A percentile compares a stretch with the other conserved stretches of the same genome.
phyloP scores from a whole-genome alignment of 352 stramenopile species.

The Phytophthora fragariaefolia region DNA sequence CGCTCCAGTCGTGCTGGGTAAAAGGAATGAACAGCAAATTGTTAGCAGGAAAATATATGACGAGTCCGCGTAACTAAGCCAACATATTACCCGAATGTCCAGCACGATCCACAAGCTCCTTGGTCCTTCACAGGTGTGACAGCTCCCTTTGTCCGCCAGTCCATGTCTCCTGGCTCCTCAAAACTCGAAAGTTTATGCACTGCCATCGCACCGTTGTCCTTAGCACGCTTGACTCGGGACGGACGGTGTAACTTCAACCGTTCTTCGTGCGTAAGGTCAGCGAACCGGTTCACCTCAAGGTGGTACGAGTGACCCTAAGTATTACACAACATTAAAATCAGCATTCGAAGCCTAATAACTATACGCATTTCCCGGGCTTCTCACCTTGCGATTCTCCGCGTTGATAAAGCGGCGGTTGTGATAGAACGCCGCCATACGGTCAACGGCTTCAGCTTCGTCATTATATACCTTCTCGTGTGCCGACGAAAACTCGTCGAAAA shows the following conservation, averaged over 20 bases:
- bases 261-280: conserved; percentile 82
- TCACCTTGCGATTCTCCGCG: conserved; percentile 80
- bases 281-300: conserved; percentile 84
- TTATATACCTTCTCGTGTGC: conserved; percentile 69
- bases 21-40: background rate
- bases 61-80: background rate
- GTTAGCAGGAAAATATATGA: background rate
- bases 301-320: conserved; percentile 75
- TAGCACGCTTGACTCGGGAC: conserved; percentile 52
- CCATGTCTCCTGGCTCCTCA: conserved; percentile 66
- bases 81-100: conserved; percentile 83
- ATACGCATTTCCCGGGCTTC: background rate
- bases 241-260: conserved; percentile 54
- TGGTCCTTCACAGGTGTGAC: conserved; percentile 93
- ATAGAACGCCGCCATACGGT: conserved; percentile 76
- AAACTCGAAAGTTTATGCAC: conserved; percentile 52
- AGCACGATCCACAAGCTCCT: conserved; percentile 92
- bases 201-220: conserved; percentile 65
- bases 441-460: conserved; percentile 46
- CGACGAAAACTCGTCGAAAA: conserved; percentile 76
- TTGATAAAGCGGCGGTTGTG: conserved; percentile 90
- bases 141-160: conserved; percentile 88
- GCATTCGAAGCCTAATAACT: background rate
- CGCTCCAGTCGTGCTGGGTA: conserved; percentile 73
- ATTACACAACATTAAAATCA: background rate